A percentile compares a stretch with the other conserved stretches of the same genome.
These are phyloP conservation scores for Citrus glauca DNA, from an alignment of 345 rosid species.

Conservation along the genomic window DNA sequence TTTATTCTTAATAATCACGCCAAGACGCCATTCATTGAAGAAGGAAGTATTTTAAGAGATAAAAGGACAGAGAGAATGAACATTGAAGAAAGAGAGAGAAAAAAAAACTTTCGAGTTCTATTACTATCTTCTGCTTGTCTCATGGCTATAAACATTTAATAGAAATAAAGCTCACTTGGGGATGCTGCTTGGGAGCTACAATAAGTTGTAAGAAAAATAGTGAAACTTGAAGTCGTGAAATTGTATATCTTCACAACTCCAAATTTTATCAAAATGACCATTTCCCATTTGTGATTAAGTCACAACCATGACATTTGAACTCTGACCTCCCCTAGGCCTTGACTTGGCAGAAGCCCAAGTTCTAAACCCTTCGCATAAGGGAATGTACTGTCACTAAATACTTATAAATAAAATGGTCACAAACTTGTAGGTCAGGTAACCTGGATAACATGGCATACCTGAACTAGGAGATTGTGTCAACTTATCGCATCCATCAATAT, in stretches of 20 bases:
- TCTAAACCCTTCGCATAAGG: not conserved
- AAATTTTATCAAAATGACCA: not conserved
- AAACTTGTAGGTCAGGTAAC: constrained; percentile 3
- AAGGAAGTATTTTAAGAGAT: not conserved
- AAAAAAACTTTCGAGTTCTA: not conserved
- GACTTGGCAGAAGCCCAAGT: not conserved
- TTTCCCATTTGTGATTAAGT: not conserved
- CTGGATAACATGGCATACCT: constrained; percentile 20
- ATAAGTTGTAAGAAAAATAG: not conserved
- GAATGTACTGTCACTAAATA: not conserved
- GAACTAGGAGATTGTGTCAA: constrained; percentile 17
- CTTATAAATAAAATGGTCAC: not conserved
- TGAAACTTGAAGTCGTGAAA: not conserved
- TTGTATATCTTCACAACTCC: not conserved
- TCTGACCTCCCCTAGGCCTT: not conserved
- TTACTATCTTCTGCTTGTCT: not conserved
- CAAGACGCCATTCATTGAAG: not conserved
- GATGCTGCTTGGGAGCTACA: not conserved
- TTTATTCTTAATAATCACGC: not conserved
- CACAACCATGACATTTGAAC: not conserved
- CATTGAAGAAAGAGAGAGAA: not conserved
- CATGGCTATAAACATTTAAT: not conserved
- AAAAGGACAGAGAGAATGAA: not conserved
- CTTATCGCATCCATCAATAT: constrained; percentile 29
- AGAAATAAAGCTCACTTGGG: not conserved